Conservation (phyloP, 1,284 basidiomycete species). For the Cryptococcus sp. region DNA sequence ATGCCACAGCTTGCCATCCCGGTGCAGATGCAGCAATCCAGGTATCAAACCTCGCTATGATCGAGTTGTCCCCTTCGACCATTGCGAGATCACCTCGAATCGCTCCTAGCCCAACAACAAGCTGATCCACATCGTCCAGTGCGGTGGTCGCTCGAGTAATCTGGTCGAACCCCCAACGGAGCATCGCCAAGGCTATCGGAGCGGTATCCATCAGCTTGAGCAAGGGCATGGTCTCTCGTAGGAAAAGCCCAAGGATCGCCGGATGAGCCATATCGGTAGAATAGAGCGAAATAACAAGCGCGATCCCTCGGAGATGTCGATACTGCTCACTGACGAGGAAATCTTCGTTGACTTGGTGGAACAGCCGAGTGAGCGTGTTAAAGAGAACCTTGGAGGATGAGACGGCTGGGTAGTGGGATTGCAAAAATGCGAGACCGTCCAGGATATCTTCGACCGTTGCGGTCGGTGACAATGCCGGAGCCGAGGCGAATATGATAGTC, state of each 20-base stretch:
- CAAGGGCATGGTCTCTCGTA: conserved; percentile 62
- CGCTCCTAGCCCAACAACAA: neutral
- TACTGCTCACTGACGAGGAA: conserved; percentile 83
- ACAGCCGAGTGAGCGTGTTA: conserved; percentile 67
- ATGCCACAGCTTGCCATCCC: neutral
- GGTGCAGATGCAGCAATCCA: neutral
- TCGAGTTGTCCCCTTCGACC: no score
- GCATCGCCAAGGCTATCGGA: conserved; percentile 62
- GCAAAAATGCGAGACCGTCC: conserved; percentile 8
- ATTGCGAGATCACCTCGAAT: neutral
- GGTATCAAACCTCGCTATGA: neutral
- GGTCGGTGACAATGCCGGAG: neutral
- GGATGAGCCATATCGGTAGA: conserved; percentile 55
- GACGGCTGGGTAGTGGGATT: conserved; percentile 1
- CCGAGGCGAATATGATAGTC: neutral
- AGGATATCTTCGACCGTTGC: conserved; percentile 8
- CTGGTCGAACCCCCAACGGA: conserved; percentile 66
- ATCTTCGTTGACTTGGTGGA: conserved; percentile 60
- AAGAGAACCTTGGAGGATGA: conserved; percentile 56
- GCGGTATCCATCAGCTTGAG: conserved; percentile 65
- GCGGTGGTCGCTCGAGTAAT: neutral
- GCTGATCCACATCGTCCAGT: conserved; percentile 1
- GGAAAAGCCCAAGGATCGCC: conserved; percentile 59
- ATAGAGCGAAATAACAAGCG: conserved; percentile 63
- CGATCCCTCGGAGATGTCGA: conserved; percentile 66